Evolutionary conservation across 108 stramenopile genomes (phyloP).

Genomic region (Cyclostephanos invisitatus): DNA sequence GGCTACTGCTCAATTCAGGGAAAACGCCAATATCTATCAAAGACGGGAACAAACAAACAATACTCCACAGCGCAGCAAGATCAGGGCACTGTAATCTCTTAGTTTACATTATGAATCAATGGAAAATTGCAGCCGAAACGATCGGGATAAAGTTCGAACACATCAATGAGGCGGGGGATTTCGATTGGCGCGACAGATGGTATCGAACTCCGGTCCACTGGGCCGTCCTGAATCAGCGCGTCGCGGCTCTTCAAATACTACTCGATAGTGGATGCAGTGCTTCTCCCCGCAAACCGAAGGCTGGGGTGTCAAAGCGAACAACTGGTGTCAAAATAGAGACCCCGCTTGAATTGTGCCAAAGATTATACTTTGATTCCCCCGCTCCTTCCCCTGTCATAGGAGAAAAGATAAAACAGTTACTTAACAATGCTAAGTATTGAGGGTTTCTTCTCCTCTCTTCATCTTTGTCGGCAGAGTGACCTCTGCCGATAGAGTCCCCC

Average conservation of each 20-base stretch:
- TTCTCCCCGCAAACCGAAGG: conserved; percentile 54
- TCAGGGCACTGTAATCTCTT: conserved; percentile 63
- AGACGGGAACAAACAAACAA: conserved; percentile 83
- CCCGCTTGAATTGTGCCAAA: conserved; percentile 71
- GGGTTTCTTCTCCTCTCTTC: neutral
- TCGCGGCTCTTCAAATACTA: conserved; percentile 58
- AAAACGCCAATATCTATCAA: conserved; percentile 68
- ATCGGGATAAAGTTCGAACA: conserved; percentile 36
- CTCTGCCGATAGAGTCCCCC: no score
- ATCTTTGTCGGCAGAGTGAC: no score
- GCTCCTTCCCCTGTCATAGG: conserved; percentile 25
- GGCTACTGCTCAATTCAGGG: conserved; percentile 48
- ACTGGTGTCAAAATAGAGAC: conserved; percentile 67
- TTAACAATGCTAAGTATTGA: conserved; percentile 12
- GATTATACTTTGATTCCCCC: conserved; percentile 59
- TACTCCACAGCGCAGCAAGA: conserved; percentile 78
- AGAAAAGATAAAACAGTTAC: conserved; percentile 16
- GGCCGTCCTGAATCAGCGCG: conserved; percentile 78
- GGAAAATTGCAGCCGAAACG: conserved; percentile 36
- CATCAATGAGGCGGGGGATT: conserved; percentile 28
- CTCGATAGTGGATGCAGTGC: conserved; percentile 68
- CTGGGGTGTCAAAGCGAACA: conserved; percentile 33
- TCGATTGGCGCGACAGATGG: conserved; percentile 50
- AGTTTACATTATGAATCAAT: conserved; percentile 49
- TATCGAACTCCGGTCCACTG: conserved; percentile 71